Evolutionary conservation across 2,329 filamentous ascomycete species (phyloP).

Genomic region (Colletotrichum echinochloae): DNA sequence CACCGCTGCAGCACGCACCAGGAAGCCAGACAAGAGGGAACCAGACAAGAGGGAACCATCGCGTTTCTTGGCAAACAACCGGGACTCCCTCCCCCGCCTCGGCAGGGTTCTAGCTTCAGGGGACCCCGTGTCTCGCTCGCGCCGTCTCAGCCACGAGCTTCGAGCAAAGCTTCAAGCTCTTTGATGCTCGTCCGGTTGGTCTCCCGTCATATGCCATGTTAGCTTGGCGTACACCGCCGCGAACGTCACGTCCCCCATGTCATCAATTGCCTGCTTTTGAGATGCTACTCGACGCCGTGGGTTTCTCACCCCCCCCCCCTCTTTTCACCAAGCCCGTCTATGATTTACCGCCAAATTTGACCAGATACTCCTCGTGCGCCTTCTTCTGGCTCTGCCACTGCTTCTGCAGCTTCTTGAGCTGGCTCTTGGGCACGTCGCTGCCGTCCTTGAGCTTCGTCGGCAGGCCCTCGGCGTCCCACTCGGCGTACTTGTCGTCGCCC

Average conservation of each 20-base stretch:
- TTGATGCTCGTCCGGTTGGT: not conserved
- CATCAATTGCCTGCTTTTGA: not conserved
- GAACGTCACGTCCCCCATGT: not conserved
- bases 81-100: constrained; percentile 30
- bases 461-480: constrained; percentile 86
- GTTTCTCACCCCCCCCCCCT: not conserved
- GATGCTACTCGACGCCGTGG: not conserved
- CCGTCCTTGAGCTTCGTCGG: constrained; percentile 83
- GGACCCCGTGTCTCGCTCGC: constrained; percentile 12
- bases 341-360: constrained; percentile 38
- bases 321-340: constrained; percentile 18
- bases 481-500: constrained; percentile 70
- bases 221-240: not conserved
- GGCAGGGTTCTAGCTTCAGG: constrained; percentile 40
- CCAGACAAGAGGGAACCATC: constrained; percentile 16
- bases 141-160: not conserved
- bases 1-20: too few relatives aligned
- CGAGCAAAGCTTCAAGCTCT: not conserved
- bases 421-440: constrained; percentile 83
- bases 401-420: constrained; percentile 85
- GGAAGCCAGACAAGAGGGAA: not conserved
- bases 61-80: constrained; percentile 24
- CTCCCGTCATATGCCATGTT: not conserved
- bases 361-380: constrained; percentile 72
- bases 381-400: constrained; percentile 94